Evolutionary conservation across 345 rosid genomes (phyloP).

Genomic region (Citropsis articulata): DNA sequence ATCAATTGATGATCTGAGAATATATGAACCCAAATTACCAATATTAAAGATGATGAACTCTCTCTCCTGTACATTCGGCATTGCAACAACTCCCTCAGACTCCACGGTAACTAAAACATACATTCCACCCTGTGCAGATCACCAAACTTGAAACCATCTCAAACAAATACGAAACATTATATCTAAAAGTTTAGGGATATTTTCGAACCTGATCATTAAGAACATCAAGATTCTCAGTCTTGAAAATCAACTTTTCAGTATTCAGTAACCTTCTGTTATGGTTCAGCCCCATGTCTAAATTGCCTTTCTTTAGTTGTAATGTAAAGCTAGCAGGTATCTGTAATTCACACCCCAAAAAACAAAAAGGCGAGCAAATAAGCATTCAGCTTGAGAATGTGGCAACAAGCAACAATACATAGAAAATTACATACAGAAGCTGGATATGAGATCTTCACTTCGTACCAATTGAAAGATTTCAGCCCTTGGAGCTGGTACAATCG

Average conservation of each 20-base stretch:
- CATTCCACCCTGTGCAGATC: conserved; percentile 45
- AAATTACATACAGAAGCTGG: conserved; percentile 90
- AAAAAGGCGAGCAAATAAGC: not conserved
- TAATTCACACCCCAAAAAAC: not conserved
- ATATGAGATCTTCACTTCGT: conserved; percentile 97
- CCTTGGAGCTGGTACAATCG: conserved; percentile 56
- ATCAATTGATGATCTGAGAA: not conserved
- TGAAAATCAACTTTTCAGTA: conserved; percentile 64
- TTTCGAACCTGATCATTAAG: conserved; percentile 41
- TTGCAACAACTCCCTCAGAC: conserved; percentile 83
- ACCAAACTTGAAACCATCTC: not conserved
- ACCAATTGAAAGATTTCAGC: conserved; percentile 69
- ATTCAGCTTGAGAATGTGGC: conserved; percentile 15
- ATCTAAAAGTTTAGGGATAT: not conserved
- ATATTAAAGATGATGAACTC: conserved; percentile 63
- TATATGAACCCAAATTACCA: conserved; percentile 37
- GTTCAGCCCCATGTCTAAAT: conserved; percentile 26
- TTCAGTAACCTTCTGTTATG: conserved; percentile 49
- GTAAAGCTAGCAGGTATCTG: conserved; percentile 79
- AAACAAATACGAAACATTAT: not conserved
- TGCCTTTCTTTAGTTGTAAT: conserved; percentile 50
- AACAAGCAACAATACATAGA: conserved; percentile 6
- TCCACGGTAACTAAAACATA: conserved; percentile 64
- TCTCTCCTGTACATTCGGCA: conserved; percentile 49
- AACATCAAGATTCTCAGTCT: conserved; percentile 34